Evolutionary conservation across 176 grass and related monocot genomes (phyloP).

Genomic region (Melocanna baccifera): DNA sequence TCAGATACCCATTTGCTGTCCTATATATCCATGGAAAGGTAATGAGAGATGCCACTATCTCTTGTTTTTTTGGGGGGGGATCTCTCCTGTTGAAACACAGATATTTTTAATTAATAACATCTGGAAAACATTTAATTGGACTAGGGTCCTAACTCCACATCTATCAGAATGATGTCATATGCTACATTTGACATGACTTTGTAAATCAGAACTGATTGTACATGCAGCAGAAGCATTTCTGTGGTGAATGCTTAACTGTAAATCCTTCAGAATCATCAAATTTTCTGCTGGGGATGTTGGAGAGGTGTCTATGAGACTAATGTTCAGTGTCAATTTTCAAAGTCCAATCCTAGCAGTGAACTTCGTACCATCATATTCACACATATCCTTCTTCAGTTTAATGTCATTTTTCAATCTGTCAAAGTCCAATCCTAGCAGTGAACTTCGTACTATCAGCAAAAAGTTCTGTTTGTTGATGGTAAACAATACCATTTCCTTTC

Average conservation of each 20-base stretch:
- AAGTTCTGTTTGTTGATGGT: not conserved
- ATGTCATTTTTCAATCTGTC: slow-evolving; percentile 10
- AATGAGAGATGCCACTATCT: not conserved
- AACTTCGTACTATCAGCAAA: not conserved
- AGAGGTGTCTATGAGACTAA: not conserved
- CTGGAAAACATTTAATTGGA: not conserved
- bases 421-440: no score
- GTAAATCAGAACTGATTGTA: not conserved
- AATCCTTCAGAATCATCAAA: slow-evolving; percentile 18
- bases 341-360: not conserved
- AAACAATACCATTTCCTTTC: not conserved
- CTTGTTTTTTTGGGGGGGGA: not conserved
- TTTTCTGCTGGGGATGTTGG: not conserved
- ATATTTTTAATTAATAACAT: not conserved
- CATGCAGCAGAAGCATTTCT: not conserved
- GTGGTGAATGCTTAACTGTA: not conserved
- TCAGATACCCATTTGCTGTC: not conserved
- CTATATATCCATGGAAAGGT: slow-evolving; percentile 24
- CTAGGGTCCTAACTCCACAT: not conserved
- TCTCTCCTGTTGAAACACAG: not conserved
- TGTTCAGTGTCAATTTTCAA: not conserved
- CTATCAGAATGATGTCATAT: not conserved
- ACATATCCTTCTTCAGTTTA: not conserved
- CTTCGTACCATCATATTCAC: not conserved
- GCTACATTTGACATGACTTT: not conserved